A percentile compares a stretch with the other conserved stretches of the same genome.
phyloP scores from a whole-genome alignment of 768 basidiomycete species.

The Boletus rubroflammeus region DNA sequence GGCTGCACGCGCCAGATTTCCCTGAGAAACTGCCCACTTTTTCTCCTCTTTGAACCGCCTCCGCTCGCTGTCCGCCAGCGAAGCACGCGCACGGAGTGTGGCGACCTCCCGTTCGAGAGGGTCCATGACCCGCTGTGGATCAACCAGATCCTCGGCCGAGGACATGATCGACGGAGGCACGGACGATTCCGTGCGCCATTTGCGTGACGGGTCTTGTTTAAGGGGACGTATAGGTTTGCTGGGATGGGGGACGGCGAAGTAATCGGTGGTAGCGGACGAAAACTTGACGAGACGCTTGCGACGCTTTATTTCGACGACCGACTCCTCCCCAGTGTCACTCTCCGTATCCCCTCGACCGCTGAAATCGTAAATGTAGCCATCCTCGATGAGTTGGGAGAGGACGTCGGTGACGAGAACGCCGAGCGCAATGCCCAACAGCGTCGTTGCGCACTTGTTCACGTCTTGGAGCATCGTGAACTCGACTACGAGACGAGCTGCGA shows the following conservation, averaged over 20 bases:
- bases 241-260: constrained; percentile 16
- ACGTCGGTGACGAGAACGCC: constrained; percentile 72
- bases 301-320: constrained; percentile 21
- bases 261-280: constrained; percentile 36
- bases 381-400: constrained; percentile 61
- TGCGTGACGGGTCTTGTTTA: constrained; percentile 28
- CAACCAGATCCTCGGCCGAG: constrained; percentile 62
- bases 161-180: constrained; percentile 57
- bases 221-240: constrained; percentile 26
- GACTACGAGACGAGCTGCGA: constrained; percentile 58
- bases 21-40: constrained; percentile 82
- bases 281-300: constrained; percentile 48
- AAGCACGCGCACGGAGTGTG: constrained; percentile 69
- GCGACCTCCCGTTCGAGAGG: constrained; percentile 74
- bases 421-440: constrained; percentile 61
- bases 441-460: constrained; percentile 50
- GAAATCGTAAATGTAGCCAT: constrained; percentile 35
- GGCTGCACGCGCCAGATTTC: constrained; percentile 67
- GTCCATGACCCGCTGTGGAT: constrained; percentile 53
- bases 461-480: constrained; percentile 60
- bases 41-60: constrained; percentile 81
- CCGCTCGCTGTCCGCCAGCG: constrained; percentile 78
- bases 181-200: constrained; percentile 35
- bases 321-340: constrained; percentile 19
- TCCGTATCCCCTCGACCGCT: constrained; percentile 15